Evolutionary conservation across 2,329 filamentous ascomycete genomes (phyloP), one percentile per base, ranked within the genome.

Genomic region (Aspergillus flavus): DNA sequence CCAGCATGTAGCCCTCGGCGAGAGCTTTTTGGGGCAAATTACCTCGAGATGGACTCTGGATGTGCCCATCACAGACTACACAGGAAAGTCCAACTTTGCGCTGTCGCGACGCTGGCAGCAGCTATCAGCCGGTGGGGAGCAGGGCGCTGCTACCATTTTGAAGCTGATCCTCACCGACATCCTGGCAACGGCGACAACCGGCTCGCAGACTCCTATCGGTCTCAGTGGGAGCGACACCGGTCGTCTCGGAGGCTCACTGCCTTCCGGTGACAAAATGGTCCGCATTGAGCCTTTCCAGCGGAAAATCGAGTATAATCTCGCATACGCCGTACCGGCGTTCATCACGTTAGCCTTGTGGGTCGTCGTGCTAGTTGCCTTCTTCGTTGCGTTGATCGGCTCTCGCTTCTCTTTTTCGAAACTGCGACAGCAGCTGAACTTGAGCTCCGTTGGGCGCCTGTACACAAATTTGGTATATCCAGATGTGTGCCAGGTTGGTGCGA

Each of bases 141-240:
- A 60, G 0, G 69, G 65, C 0, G 73, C 76, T 1, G 71, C 73
- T 0, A 67, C 71, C 12, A 81, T 83, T 10, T 68, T 82, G 12
- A 80, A 82, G 64, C 69, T 82, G 0, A 74, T 83, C 6, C 83
- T 79, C 77, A 83, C 81, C 0, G 81, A 84, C 61, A 60, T 80
- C 7, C 75, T 77, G 1, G 76, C 81, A 1, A 81, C 79, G n/a
- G 70, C 78, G 2, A 76, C 83, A 0, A 73, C 82, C 0, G 81
- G 81, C 5, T 82, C 34, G 14, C 34, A 36, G 34, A 36, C 12
- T 1, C 34, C 34, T 36, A 36, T 36, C 34, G 34, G 34, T 36
- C 34, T 36, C 1, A 36, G 34, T 1, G 34, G 34, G 2, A 36
- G 34, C 34, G 34, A 36, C 34, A 36, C 34, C 12, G 12, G 14